phyloP scores from a whole-genome alignment of 202 grass and related monocot species.

The Hordeum pubiflorum region DNA sequence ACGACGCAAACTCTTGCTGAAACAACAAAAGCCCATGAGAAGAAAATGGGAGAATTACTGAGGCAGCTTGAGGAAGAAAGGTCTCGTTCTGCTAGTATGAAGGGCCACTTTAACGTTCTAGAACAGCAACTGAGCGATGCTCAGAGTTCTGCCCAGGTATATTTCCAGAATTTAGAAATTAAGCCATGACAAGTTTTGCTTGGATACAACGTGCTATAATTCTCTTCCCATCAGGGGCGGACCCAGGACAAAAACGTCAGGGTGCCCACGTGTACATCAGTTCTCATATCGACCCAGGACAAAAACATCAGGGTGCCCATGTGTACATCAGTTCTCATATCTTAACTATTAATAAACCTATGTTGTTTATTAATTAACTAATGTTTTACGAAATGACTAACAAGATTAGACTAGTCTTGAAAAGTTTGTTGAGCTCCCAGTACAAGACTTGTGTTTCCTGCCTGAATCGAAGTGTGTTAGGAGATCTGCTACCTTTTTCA shows the following conservation, averaged over 20 bases:
- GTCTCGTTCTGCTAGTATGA: constrained; percentile 34
- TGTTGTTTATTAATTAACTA: background rate
- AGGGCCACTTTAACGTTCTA: constrained; percentile 36
- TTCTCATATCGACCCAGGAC: background rate
- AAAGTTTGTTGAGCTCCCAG: constrained; percentile 7
- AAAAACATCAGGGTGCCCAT: no score
- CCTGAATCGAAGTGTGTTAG: background rate
- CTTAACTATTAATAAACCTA: background rate
- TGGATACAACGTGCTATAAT: background rate
- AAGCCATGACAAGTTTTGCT: background rate
- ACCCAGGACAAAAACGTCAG: background rate
- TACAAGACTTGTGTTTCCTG: background rate
- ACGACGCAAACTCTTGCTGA: constrained; percentile 50
- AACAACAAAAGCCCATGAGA: constrained; percentile 48
- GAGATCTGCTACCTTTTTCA: constrained; percentile 3
- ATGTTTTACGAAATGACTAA: constrained; percentile 3
- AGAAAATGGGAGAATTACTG: constrained; percentile 50
- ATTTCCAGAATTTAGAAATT: constrained; percentile 16
- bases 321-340: background rate
- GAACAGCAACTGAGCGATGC: constrained; percentile 45
- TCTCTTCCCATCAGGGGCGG: background rate
- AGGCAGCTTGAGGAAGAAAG: constrained; percentile 67
- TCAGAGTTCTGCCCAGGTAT: constrained; percentile 60
- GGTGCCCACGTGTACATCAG: background rate
- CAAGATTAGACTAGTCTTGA: background rate